These are phyloP conservation scores for Phytopythium helicoides DNA, from an alignment of 352 stramenopile genomes.

Conservation along the genomic window DNA sequence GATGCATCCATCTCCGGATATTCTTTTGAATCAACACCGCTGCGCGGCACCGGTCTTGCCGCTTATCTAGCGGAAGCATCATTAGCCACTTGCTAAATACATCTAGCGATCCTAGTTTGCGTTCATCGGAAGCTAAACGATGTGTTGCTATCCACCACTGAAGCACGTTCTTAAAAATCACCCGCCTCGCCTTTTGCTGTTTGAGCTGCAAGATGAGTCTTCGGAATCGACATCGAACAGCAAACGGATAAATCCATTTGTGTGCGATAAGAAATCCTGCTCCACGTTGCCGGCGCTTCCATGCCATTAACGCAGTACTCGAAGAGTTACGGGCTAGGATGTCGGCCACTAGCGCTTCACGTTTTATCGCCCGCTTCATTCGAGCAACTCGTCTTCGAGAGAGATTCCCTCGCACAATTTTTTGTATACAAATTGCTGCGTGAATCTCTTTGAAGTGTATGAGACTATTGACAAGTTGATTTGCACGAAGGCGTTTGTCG, in stretches of 20 bases:
- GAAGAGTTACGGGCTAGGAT: constrained; percentile 40
- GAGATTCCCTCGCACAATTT: constrained; percentile 31
- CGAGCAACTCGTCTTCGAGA: constrained; percentile 15
- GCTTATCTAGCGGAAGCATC: constrained; percentile 19
- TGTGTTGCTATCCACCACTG: too few relatives aligned
- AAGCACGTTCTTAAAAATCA: constrained; percentile 11
- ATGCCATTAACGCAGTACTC: constrained; percentile 29
- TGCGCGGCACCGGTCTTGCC: constrained; percentile 10
- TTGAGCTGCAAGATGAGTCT: constrained; percentile 18
- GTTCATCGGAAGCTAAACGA: neutral
- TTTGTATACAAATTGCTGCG: constrained; percentile 43
- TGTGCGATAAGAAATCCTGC: constrained; percentile 50
- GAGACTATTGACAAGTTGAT: constrained; percentile 36
- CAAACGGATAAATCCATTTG: constrained; percentile 36
- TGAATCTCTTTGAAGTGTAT: constrained; percentile 25
- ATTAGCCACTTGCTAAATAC: constrained; percentile 24
- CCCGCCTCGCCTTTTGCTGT: constrained; percentile 13
- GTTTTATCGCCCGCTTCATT: constrained; percentile 10
- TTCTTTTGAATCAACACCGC: constrained; percentile 48
- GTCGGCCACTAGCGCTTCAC: constrained; percentile 26
- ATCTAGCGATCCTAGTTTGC: neutral
- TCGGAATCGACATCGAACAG: constrained; percentile 29
- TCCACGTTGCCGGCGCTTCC: constrained; percentile 41
- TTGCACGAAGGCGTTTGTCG: constrained; percentile 28
- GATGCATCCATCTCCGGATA: constrained; percentile 40